A percentile compares a stretch with the other conserved stretches of the same genome.
phyloP scores from a whole-genome alignment of 352 stramenopile species.

The Phytophthora kernoviae region DNA sequence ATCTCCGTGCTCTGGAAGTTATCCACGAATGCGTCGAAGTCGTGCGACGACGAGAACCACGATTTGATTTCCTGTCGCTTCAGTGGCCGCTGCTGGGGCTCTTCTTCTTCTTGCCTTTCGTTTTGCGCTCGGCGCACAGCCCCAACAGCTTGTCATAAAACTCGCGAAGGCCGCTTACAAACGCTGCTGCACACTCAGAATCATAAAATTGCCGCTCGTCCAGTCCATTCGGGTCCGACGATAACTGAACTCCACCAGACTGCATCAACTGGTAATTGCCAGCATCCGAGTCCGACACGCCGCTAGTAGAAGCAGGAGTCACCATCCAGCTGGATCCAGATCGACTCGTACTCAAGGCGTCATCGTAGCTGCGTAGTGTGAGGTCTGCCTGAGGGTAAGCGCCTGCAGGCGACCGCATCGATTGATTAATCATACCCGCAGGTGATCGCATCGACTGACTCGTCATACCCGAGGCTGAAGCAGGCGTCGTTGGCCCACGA shows the following conservation, averaged over 20 bases:
- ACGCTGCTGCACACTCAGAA: slow-evolving; percentile 53
- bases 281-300: slow-evolving; percentile 23
- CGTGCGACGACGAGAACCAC: slow-evolving; percentile 85
- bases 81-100: slow-evolving; percentile 52
- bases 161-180: slow-evolving; percentile 62
- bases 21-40: slow-evolving; percentile 83
- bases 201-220: slow-evolving; percentile 74
- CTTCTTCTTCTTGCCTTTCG: slow-evolving; percentile 54
- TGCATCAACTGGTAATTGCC: slow-evolving; percentile 39
- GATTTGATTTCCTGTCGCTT: slow-evolving; percentile 85
- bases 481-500: slow-evolving; percentile 44
- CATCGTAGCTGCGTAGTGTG: slow-evolving; percentile 45
- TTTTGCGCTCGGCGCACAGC: slow-evolving; percentile 66
- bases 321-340: slow-evolving; percentile 49
- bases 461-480: slow-evolving; percentile 33
- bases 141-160: slow-evolving; percentile 68
- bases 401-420: slow-evolving; percentile 38
- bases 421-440: slow-evolving; percentile 18
- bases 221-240: slow-evolving; percentile 24
- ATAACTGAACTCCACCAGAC: slow-evolving; percentile 26
- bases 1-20: slow-evolving; percentile 64
- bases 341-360: slow-evolving; percentile 45
- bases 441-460: slow-evolving; percentile 34
- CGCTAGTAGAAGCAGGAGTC: slow-evolving; percentile 22
- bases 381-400: slow-evolving; percentile 34